Base-by-base conservation (phyloP, 2,329 filamentous ascomycete species). In the Celoporthe dispersa region DNA sequence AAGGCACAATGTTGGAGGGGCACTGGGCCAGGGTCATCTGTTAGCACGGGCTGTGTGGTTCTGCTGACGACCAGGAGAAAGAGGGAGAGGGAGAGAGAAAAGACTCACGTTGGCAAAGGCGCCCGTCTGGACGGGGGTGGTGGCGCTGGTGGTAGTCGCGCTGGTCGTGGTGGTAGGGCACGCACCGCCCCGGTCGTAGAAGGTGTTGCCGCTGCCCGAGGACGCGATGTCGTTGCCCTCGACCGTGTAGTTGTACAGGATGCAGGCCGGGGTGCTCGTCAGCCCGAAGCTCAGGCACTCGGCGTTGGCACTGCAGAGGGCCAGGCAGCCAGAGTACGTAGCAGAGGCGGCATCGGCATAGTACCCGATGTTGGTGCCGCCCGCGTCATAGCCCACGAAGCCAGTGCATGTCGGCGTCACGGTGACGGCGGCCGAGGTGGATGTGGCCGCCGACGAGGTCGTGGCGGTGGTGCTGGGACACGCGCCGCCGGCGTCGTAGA, bases 251-350 rank as follows among this genome's bases (percentile, higher is more conserved):
- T 71, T 51, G 57, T 71, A 71, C 16, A 71, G 65, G n/a, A 68
- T 39, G 28, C 70, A 71, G 12, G 70, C 70, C 6, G 70, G 70
- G 14, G 41, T 37, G 28, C 53, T 28, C 16, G 59, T 62, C 11
- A 71, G 31, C 22, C 68, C 68, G 39, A 71, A 71, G 48, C 70
- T 71, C 62, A 71, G 53, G 68, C 70, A 71, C 35, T 44, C 70
- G 41, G 44, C 61, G 48, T 71, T 71, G 55, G 64, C 65, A 14
- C 53, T 35, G 62, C 70, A 71, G 28, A 66, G 68, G 3, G 37
- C 68, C 16, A 66, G 64, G 44, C 70, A 71, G n/a, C 70, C 70
- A 12, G 64, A 64, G 48, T 71, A 71, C 11, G 70, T 70, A 11
- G 65, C 65, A 9, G 70, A 70, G 25, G 63, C 63, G 19, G 70